phyloP scores from a whole-genome alignment of 2,329 filamentous ascomycete species.

The Graphiopsis chlorocephala region DNA sequence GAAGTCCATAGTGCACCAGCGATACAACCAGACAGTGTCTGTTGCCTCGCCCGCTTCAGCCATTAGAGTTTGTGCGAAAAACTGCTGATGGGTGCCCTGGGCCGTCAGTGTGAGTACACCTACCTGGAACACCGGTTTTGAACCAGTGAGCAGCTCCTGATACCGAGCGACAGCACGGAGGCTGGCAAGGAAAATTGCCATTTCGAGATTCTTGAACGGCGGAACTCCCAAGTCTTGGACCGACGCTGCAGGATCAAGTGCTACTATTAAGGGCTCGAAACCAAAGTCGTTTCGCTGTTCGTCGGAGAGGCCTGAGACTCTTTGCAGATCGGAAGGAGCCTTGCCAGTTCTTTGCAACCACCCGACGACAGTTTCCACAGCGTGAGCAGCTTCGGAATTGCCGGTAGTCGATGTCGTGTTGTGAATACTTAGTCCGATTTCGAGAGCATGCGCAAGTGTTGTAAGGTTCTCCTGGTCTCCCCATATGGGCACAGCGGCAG shows the following conservation, averaged over 20 bases:
- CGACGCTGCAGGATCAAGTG: background rate
- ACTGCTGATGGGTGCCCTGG: background rate
- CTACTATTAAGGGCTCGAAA: background rate
- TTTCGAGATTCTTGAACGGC: slow-evolving; percentile 11
- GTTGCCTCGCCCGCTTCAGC: slow-evolving; percentile 7
- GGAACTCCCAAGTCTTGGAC: background rate
- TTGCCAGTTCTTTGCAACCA: background rate
- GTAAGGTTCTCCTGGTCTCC: background rate
- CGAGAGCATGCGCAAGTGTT: background rate
- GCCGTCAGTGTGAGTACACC: slow-evolving; percentile 6
- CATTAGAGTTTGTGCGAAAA: slow-evolving; percentile 4
- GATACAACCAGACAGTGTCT: slow-evolving; percentile 19
- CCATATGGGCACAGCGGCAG: background rate
- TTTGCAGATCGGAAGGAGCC: background rate
- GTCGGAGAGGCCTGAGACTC: background rate
- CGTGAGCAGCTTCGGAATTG: background rate
- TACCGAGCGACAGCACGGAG: slow-evolving; percentile 2
- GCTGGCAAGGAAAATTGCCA: background rate
- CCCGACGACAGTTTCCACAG: background rate
- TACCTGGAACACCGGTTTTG: slow-evolving; percentile 11
- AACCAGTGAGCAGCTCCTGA: background rate
- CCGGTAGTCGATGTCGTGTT: background rate
- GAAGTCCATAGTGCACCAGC: background rate
- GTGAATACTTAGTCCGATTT: background rate
- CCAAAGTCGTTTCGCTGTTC: background rate